phyloP scores from a whole-genome alignment of 2,329 filamentous ascomycete species.

The Ilyonectria sp. region DNA sequence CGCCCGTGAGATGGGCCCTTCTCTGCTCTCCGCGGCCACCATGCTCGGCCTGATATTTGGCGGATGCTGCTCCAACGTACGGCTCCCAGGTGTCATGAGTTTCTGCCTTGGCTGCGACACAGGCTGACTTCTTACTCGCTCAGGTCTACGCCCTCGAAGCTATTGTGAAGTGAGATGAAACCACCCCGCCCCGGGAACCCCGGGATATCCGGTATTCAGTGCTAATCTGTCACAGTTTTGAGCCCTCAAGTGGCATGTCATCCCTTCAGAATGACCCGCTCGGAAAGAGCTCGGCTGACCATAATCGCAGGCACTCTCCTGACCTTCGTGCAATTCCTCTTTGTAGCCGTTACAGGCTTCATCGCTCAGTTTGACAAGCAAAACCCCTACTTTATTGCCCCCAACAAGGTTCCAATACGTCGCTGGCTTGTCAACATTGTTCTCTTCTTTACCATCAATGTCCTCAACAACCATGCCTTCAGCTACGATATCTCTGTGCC shows the following conservation, averaged over 20 bases:
- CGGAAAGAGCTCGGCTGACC: constrained; percentile 35
- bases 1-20: constrained; percentile 47
- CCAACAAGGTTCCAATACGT: constrained; percentile 84
- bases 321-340: constrained; percentile 90
- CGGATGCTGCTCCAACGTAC: constrained; percentile 93
- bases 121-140: constrained; percentile 43
- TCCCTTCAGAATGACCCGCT: neutral
- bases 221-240: constrained; percentile 70
- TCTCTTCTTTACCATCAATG: constrained; percentile 93
- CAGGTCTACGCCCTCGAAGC: constrained; percentile 97
- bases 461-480: constrained; percentile 98
- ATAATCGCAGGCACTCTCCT: constrained; percentile 78
- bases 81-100: constrained; percentile 47
- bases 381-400: constrained; percentile 80
- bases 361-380: constrained; percentile 80
- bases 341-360: constrained; percentile 85
- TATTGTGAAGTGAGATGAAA: constrained; percentile 84
- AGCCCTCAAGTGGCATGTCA: constrained; percentile 82
- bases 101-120: neutral
- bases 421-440: constrained; percentile 92
- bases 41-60: constrained; percentile 94
- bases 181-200: neutral
- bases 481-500: constrained; percentile 97
- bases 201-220: constrained; percentile 15
- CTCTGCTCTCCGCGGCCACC: constrained; percentile 69